Evolutionary conservation across 345 rosid species (phyloP), one percentile per base, ranked within the genome.

Genomic region (Hibiscus mutabilis): DNA sequence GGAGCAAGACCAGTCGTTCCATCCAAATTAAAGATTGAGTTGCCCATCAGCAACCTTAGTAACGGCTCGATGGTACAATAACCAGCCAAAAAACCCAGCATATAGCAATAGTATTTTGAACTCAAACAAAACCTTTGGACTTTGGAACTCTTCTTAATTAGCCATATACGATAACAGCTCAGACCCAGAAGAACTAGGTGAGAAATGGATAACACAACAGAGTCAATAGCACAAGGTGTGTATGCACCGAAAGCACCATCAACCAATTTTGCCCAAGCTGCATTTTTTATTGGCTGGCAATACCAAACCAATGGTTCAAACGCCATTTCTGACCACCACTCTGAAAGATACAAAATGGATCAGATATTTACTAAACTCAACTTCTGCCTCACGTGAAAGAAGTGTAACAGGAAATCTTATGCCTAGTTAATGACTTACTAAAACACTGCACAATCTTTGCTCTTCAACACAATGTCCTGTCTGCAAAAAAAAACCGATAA

Each of bases 151-250:
- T 69, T 82, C 77, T 77, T 87, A 55, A 71, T 88, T 53, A 82
- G 80, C 96, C 96, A 91, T 64, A 86, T 85, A 56, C 97, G 84
- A 71, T 85, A 90, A 27, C 80, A 56, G 81, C 96, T 86, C n/a
- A 94, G 79, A 65, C 88, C 80, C 73, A 88, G 71, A 76, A 94
- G 90, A 66, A 82, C 92, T 81, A 85, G 67, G 81, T 91, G 81
- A 65, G 97, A 94, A 77, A 86, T 21, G 70, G 78, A 79, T 13
- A 91, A 75, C 74, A 91, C 97, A 33, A 86, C 13, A 16, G 89
- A 76, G 75, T 89, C 91, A 13, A 88, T 81, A 0, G 85, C 93
- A 65, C 97, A 95, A 5, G 97, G 91, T 37, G 96, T 86, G 77
- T 82, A 89, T 16, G 81, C 80, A 4, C 97, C 97, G 72, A 94